Conservation (phyloP, 805 yeast genomes). For the Hanseniaspora pseudoguilliermondii region DNA sequence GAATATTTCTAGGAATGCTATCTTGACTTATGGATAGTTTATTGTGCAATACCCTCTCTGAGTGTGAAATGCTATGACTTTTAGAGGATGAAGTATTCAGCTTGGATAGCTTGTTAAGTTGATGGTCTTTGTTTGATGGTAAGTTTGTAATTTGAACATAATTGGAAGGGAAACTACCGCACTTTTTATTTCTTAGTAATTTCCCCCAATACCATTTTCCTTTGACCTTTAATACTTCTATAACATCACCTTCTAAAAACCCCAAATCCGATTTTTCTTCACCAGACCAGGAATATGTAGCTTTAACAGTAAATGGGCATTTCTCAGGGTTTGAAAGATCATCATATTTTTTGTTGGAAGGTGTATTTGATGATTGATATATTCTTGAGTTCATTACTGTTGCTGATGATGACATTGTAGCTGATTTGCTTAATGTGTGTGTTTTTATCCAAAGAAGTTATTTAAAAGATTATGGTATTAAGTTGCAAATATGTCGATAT, state of each 20-base stretch:
- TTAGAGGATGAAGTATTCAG: not conserved
- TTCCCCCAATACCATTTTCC: conserved; percentile 90
- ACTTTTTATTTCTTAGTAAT: conserved; percentile 62
- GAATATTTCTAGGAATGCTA: not conserved
- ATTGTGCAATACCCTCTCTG: not conserved
- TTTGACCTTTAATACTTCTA: conserved; percentile 74
- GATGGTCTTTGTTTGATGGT: conserved; percentile 26
- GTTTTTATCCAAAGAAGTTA: not conserved
- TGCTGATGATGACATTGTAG: not conserved
- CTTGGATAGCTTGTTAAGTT: conserved; percentile 2
- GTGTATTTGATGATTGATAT: not conserved
- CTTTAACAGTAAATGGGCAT: conserved; percentile 62
- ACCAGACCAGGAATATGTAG: conserved; percentile 90
- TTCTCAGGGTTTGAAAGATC: conserved; percentile 27
- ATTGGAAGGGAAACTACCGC: conserved; percentile 79
- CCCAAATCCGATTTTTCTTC: conserved; percentile 82
- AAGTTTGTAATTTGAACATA: conserved; percentile 47
- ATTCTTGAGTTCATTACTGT: not conserved
- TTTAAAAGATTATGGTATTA: not conserved
- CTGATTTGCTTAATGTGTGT: not conserved
- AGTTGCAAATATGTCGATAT: no score
- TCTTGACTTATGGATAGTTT: not conserved
- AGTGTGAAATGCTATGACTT: not conserved
- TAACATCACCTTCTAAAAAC: conserved; percentile 82
- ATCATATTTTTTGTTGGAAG: not conserved